Percentiles rank a stretch among this genome's conserved stretches.
Evolutionary conservation across 192 early-diverging fungal genomes (phyloP).

Genomic region (Thamnidium elegans): DNA sequence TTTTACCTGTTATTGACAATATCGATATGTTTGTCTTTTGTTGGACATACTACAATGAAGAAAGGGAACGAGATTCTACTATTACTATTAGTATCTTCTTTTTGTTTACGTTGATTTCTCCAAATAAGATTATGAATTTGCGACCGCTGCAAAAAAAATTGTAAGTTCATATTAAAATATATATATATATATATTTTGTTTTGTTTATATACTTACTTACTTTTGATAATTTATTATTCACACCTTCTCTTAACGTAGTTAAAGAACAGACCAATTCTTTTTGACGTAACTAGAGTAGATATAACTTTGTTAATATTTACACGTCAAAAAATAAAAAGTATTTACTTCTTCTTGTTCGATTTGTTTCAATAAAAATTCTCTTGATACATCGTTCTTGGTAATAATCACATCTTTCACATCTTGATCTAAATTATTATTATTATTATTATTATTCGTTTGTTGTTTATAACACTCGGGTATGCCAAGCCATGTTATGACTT

Average conservation of each 20-base stretch:
- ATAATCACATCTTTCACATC: background rate
- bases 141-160: background rate
- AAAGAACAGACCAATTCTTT: slow-evolving; percentile 5
- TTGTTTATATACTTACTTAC: background rate
- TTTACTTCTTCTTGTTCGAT: slow-evolving; percentile 26
- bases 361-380: slow-evolving; percentile 7
- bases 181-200: slow-evolving; percentile 1
- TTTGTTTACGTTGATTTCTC: slow-evolving; percentile 5
- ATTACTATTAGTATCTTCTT: background rate
- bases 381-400: background rate
- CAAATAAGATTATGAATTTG: slow-evolving; percentile 16
- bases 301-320: background rate
- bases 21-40: background rate
- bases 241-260: background rate
- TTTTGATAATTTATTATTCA: slow-evolving; percentile 6
- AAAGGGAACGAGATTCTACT: slow-evolving; percentile 9
- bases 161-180: background rate
- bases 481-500: slow-evolving; percentile 65
- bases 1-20: slow-evolving; percentile 4
- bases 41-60: slow-evolving; percentile 8
- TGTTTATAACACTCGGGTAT: slow-evolving; percentile 38
- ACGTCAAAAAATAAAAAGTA: background rate
- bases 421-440: background rate
- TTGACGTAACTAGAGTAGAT: background rate
- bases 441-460: background rate